Evolutionary conservation across 1,139 yeast species (phyloP).

Genomic region (Meyerozyma athensensis): DNA sequence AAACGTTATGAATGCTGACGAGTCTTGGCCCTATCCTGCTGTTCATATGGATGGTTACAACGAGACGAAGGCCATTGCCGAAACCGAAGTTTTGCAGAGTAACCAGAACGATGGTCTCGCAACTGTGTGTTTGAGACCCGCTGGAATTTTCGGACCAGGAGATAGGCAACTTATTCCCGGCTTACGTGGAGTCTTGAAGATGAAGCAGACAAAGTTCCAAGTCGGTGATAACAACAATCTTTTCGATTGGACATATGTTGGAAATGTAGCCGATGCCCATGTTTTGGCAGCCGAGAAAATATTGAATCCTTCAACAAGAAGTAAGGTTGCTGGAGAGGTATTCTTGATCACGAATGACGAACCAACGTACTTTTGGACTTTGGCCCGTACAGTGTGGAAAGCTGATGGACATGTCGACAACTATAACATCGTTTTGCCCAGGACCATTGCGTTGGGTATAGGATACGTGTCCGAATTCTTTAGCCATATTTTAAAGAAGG

Average conservation of each 20-base stretch:
- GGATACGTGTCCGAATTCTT: conserved; percentile 78
- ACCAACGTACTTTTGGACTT: conserved; percentile 95
- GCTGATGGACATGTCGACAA: conserved; percentile 84
- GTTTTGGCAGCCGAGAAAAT: conserved; percentile 83
- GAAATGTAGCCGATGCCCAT: conserved; percentile 98
- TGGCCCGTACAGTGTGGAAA: conserved; percentile 96
- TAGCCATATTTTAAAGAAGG: conserved; percentile 67
- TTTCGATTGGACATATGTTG: conserved; percentile 97
- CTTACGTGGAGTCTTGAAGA: conserved; percentile 71
- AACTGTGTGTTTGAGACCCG: conserved; percentile 90
- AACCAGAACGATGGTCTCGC: conserved; percentile 53
- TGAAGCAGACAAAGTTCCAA: conserved; percentile 89
- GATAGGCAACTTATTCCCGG: conserved; percentile 97
- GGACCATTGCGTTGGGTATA: conserved; percentile 68
- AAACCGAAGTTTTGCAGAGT: conserved; percentile 70
- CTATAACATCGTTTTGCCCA: conserved; percentile 61
- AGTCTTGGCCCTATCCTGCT: conserved; percentile 87
- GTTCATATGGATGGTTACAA: conserved; percentile 96
- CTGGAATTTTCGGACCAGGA: conserved; percentile 98
- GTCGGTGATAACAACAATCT: conserved; percentile 89
- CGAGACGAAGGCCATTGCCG: conserved; percentile 92
- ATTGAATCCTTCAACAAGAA: conserved; percentile 37
- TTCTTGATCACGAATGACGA: conserved; percentile 91
- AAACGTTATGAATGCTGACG: conserved; percentile 88
- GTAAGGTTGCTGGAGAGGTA: conserved; percentile 70